phyloP scores from a whole-genome alignment of 2,329 filamentous ascomycete genomes.

The Keithomyces neogunnii region DNA sequence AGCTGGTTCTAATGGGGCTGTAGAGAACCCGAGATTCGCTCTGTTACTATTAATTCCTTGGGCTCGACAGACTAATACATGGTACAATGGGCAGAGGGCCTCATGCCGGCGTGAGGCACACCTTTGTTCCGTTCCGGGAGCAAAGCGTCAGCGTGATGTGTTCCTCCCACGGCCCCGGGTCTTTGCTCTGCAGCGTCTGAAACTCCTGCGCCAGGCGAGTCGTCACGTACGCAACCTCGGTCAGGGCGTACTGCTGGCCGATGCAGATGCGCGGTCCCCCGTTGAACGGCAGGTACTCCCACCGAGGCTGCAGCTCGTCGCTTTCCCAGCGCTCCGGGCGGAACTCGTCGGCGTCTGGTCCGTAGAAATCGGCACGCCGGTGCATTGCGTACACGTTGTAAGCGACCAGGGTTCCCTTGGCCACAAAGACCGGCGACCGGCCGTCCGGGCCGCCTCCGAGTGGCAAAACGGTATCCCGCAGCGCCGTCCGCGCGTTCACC shows the following conservation, averaged over 20 bases:
- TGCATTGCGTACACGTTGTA: slow-evolving; percentile 35
- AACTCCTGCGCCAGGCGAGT: slow-evolving; percentile 17
- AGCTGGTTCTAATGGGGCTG: no score
- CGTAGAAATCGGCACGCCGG: slow-evolving; percentile 27
- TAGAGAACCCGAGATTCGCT: no score
- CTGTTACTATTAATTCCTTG: no score
- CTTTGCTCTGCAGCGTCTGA: slow-evolving; percentile 9
- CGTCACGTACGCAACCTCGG: slow-evolving; percentile 16
- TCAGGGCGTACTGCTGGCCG: slow-evolving; percentile 16
- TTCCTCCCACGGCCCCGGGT: slow-evolving; percentile 12
- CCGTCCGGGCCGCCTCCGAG: slow-evolving; percentile 40
- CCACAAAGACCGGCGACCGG: slow-evolving; percentile 35
- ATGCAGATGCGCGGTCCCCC: slow-evolving; percentile 36
- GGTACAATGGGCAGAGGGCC: background rate
- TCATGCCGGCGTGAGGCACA: slow-evolving; percentile 9
- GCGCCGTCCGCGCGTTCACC: slow-evolving; percentile 35
- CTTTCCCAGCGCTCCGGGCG: slow-evolving; percentile 31
- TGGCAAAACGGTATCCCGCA: slow-evolving; percentile 39
- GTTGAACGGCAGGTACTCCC: slow-evolving; percentile 38
- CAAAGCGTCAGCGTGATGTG: slow-evolving; percentile 10
- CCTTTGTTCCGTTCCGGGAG: slow-evolving; percentile 12
- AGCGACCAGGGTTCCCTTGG: slow-evolving; percentile 31
- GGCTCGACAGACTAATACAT: background rate
- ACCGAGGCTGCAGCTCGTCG: slow-evolving; percentile 25
- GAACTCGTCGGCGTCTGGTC: slow-evolving; percentile 29